Evolutionary conservation across 495 filamentous ascomycete species (phyloP).

Genomic region (Penicillium lividum): DNA sequence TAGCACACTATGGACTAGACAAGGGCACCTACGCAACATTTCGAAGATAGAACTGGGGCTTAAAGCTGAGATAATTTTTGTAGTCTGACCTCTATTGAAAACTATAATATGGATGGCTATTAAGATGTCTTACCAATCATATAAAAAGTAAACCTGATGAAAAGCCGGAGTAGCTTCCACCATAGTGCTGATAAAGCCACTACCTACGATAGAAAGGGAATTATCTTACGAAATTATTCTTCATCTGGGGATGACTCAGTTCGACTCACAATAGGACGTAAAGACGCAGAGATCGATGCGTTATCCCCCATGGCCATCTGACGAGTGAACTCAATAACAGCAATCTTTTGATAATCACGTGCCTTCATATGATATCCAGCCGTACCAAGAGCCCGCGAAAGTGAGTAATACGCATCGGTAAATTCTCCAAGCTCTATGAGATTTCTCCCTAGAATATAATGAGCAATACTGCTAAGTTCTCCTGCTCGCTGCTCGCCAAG

Average conservation of each 20-base stretch:
- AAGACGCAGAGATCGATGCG: conserved; percentile 6
- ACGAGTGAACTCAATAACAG: conserved; percentile 13
- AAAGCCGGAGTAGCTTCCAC: background rate
- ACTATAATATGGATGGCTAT: background rate
- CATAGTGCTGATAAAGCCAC: background rate
- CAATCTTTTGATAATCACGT: conserved; percentile 15
- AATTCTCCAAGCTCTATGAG: conserved; percentile 14
- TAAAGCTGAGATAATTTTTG: background rate
- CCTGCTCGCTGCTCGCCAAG: background rate
- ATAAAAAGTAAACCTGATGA: background rate
- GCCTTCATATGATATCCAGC: conserved; percentile 21
- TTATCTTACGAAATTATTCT: background rate
- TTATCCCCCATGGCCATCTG: conserved; percentile 4
- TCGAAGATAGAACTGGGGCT: too few species aligned
- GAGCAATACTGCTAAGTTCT: conserved; percentile 15
- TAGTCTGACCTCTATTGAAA: background rate
- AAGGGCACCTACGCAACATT: too few species aligned
- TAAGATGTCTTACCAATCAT: background rate
- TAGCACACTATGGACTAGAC: background rate
- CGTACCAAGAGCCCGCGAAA: conserved; percentile 16
- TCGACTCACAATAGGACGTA: conserved; percentile 11
- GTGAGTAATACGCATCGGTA: conserved; percentile 17
- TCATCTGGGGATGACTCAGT: background rate
- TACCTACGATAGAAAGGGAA: background rate
- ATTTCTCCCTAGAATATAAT: conserved; percentile 21